Percentiles rank a stretch among this genome's conserved stretches.
phyloP scores from a whole-genome alignment of 768 basidiomycete species.

The Crucibulum laeve region DNA sequence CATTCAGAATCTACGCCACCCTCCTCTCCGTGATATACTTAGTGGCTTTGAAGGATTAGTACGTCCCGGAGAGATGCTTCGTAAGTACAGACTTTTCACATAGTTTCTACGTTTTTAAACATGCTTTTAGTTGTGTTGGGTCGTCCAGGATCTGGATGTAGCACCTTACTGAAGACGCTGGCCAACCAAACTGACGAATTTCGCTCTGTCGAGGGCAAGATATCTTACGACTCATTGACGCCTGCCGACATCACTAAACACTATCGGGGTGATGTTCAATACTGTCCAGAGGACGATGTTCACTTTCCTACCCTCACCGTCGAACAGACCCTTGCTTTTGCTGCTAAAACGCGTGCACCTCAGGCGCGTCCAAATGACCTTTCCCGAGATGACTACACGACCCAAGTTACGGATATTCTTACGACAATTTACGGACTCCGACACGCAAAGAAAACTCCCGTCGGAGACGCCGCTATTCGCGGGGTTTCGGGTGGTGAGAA shows the following conservation, averaged over 20 bases:
- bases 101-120: background rate
- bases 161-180: conserved; percentile 77
- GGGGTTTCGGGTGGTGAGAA: conserved; percentile 72
- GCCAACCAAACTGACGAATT: conserved; percentile 73
- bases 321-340: conserved; percentile 68
- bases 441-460: conserved; percentile 65
- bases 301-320: conserved; percentile 86
- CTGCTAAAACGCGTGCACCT: conserved; percentile 66
- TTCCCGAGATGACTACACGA: conserved; percentile 37
- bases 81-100: conserved; percentile 36
- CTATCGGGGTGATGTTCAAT: conserved; percentile 77
- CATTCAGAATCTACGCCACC: conserved; percentile 48
- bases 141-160: conserved; percentile 81
- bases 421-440: conserved; percentile 71
- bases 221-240: conserved; percentile 73
- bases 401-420: conserved; percentile 49
- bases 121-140: conserved; percentile 70
- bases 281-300: conserved; percentile 81
- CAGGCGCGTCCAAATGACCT: conserved; percentile 39
- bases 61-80: conserved; percentile 72
- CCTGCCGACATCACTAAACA: conserved; percentile 57
- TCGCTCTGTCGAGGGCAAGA: conserved; percentile 61
- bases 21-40: conserved; percentile 60
- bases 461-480: conserved; percentile 72
- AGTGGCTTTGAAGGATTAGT: conserved; percentile 61